Percentiles rank a stretch among this genome's conserved stretches.
Evolutionary conservation across 306 rosid genomes (phyloP).

Genomic region (Begonia fuchsioides): DNA sequence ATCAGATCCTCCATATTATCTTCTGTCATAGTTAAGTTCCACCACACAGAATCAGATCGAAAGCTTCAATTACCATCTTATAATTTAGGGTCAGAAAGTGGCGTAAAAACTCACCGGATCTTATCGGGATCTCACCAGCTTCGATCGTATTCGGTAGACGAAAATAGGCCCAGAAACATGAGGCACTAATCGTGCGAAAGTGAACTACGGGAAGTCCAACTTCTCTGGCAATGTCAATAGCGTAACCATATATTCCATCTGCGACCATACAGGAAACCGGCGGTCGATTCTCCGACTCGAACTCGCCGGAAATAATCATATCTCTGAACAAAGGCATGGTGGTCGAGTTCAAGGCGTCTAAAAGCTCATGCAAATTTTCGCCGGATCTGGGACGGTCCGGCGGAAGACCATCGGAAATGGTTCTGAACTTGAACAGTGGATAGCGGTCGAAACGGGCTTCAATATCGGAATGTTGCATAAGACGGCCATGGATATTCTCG

Average conservation of each 20-base stretch:
- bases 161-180: slow-evolving; percentile 26
- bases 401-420: slow-evolving; percentile 20
- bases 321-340: slow-evolving; percentile 19
- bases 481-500: slow-evolving; percentile 13
- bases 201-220: slow-evolving; percentile 19
- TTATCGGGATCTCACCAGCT: slow-evolving; percentile 25
- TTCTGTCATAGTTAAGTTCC: slow-evolving; percentile 2
- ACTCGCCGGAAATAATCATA: slow-evolving; percentile 2
- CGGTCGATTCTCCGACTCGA: slow-evolving; percentile 1
- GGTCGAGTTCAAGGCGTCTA: not conserved
- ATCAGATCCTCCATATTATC: slow-evolving; percentile 46
- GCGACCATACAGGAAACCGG: slow-evolving; percentile 17
- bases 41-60: too few relatives aligned
- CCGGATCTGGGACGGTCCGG: slow-evolving; percentile 6
- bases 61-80: too few relatives aligned
- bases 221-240: slow-evolving; percentile 15
- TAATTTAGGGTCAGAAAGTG: too few relatives aligned
- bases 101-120: too few relatives aligned
- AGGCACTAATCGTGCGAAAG: slow-evolving; percentile 29
- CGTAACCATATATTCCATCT: slow-evolving; percentile 22
- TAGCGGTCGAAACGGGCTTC: slow-evolving; percentile 8
- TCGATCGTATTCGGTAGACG: slow-evolving; percentile 17
- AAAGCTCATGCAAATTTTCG: not conserved
- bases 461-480: slow-evolving; percentile 11
- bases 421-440: slow-evolving; percentile 24